phyloP scores from a whole-genome alignment of 441 rosid species.

The Gossypium schwendimanii region DNA sequence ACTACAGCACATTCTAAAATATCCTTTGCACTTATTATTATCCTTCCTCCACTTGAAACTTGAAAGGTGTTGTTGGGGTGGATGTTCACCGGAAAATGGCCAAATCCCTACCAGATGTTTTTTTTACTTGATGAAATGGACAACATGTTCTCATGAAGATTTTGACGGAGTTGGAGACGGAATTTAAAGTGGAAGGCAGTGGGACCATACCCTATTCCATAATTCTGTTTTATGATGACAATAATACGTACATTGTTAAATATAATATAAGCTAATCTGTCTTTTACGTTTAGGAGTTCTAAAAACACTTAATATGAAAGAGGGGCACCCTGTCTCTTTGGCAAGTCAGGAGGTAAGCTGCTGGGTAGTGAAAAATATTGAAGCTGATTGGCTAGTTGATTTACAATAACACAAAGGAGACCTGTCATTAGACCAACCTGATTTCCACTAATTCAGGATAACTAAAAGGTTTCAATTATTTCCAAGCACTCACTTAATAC shows the following conservation, averaged over 20 bases:
- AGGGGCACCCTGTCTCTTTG: neutral
- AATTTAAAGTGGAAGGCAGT: slow-evolving; percentile 25
- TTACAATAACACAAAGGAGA: slow-evolving; percentile 27
- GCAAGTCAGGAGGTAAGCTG: slow-evolving; percentile 13
- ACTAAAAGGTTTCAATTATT: slow-evolving; percentile 16
- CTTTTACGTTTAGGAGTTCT: neutral
- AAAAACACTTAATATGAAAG: neutral
- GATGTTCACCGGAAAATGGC: slow-evolving; percentile 44
- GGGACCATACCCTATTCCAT: slow-evolving; percentile 1
- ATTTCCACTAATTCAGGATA: slow-evolving; percentile 40
- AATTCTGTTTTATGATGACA: no score
- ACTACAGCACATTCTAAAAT: slow-evolving; percentile 79
- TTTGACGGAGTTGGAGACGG: slow-evolving; percentile 14
- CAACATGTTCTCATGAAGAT: slow-evolving; percentile 18
- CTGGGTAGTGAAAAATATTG: slow-evolving; percentile 8
- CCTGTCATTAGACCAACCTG: slow-evolving; percentile 49
- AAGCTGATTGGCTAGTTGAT: slow-evolving; percentile 33
- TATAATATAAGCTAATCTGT: no score
- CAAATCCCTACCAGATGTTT: slow-evolving; percentile 20
- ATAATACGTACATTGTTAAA: no score
- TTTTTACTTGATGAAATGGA: slow-evolving; percentile 12
- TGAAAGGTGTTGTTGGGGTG: slow-evolving; percentile 23
- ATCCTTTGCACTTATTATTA: slow-evolving; percentile 42
- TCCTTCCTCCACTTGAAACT: slow-evolving; percentile 55
- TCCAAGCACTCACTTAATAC: slow-evolving; percentile 17